Base-by-base conservation (phyloP, 345 rosid species). In the Eutrema japonicum region DNA sequence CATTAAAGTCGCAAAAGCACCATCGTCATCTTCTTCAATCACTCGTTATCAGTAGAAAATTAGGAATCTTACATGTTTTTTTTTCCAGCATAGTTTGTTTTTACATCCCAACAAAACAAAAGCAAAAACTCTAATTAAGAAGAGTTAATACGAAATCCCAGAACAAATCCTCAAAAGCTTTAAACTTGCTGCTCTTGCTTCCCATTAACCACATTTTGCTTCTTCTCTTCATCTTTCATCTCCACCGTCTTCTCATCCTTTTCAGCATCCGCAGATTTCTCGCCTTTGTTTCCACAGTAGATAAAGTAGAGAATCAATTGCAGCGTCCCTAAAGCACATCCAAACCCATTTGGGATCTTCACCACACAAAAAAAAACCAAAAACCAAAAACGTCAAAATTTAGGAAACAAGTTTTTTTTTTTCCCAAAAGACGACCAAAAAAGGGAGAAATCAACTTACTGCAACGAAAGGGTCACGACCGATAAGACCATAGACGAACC, bases 301-400 rank as follows among this genome's bases (percentile, higher is more conserved):
- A 95, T 90, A 79, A 83, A 76, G 81, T 92, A 95, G 46, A 95
- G 51, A 45, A 92, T 87, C 80, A 95, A 77, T 60, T 95, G 99
- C 29, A 84, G 30, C 38, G 92, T 56, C 16, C 99, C 98, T 1
- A 95, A 82, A 0, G 83, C 96, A 37, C 89, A 80, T 4, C 99
- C 99, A 68, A 95, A 83, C 8, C 99, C 99, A 68, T 95, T 95
- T 2, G 98, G 98, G n/a, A 92, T 77, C 98, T 95, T 85, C 61
- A 57, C 47, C 26, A 12, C 6, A 43, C 12, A 0, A 9, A 0
- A 54, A 7, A 45, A 5, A 4, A 10, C n/a, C n/a, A 27, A 16
- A 16, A 16, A 16, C 7, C 29, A 1, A 32, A 80, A 29, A 45
- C 8, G 36, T 50, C 27, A n/a, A 38, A 10, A 27, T 14, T 38